Evolutionary conservation across 208 protist species (phyloP).

Genomic region (Balamuthia mandrillaris): DNA sequence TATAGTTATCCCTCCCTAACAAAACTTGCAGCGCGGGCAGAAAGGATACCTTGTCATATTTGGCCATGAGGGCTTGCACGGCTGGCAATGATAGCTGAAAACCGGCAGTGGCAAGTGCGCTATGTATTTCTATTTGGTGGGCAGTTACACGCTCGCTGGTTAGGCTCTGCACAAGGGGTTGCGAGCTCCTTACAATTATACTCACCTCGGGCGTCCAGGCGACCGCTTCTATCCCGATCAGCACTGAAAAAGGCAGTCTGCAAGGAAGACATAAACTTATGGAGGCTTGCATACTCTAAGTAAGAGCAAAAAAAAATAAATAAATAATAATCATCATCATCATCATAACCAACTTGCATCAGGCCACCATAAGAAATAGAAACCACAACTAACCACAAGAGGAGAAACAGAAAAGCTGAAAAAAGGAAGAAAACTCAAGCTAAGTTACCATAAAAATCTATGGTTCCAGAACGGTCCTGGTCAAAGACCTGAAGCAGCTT

Average conservation of each 20-base stretch:
- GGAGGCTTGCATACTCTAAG: slow-evolving; percentile 49
- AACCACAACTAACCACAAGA: no score
- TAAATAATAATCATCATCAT: neutral
- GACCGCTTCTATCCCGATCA: slow-evolving; percentile 43
- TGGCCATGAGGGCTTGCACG: slow-evolving; percentile 29
- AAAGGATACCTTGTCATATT: no score
- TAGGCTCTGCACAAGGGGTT: no score
- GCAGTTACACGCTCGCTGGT: no score
- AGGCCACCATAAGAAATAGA: neutral
- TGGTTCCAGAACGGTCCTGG: slow-evolving; percentile 37
- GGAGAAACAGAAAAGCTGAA: neutral
- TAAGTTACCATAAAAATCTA: neutral
- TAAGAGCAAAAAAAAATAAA: slow-evolving; percentile 20
- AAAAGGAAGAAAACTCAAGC: neutral
- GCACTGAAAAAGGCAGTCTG: slow-evolving; percentile 39
- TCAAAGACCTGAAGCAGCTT: slow-evolving; percentile 50
- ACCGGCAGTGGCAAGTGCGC: neutral
- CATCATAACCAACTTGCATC: neutral
- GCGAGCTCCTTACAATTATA: no score
- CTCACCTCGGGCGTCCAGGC: slow-evolving; percentile 22
- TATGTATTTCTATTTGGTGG: slow-evolving; percentile 41
- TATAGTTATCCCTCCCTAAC: no score
- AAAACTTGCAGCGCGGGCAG: no score
- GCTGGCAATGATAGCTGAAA: slow-evolving; percentile 32
- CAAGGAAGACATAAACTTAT: slow-evolving; percentile 34